Base-by-base conservation (phyloP, 345 rosid genomes). In the Melaleuca quinquenervia region DNA sequence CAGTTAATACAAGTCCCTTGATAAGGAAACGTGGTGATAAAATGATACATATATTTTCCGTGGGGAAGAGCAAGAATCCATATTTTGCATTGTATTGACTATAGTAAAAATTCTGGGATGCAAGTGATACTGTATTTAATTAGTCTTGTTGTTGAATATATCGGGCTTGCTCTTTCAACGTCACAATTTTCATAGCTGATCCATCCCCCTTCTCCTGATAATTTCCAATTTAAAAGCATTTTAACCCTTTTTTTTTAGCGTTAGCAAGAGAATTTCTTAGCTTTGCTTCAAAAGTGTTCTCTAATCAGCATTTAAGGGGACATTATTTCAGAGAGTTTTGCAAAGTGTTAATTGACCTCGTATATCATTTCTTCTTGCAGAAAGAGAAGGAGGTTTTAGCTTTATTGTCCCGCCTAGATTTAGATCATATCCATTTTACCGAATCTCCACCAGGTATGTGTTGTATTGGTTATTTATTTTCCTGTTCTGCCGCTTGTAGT, bases 331-430 rank as follows among this genome's bases (percentile, higher is more conserved):
- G 7, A 50, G 75, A 51, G 13, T 83, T 84, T 82, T 20, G 50
- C 29, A 53, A 27, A 45, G 49, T 80, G 41, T 82, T 20, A 24
- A 60, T 74, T 85, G 50, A 50, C 82, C 51, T 41, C 56, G 82
- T 27, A 41, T 41, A 29, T 83, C 49, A 52, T 82, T 56, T 85
- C 50, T 86, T 85, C 86, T 50, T 88, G 94, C 96, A 97, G 99
- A 93, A 92, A 60, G 98, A 96, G 90, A 93, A 92, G 92, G 96
- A 97, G 87, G 96, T 94, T 53, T 89, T 96, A 84, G 97, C 98
- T 84, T 95, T 96, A 84, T 90, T 97, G 83, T 95, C 98, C 87
- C 92, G 96, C 89, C 96, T 97, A 82, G 99, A 97, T 89, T 52
- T 92, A 52, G 90, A 87, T 82, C 91, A 92, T 82, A 89, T 95